Evolutionary conservation across 176 grass and related monocot species (phyloP), one percentile per base, ranked within the genome.

Genomic region (Zizania latifolia): DNA sequence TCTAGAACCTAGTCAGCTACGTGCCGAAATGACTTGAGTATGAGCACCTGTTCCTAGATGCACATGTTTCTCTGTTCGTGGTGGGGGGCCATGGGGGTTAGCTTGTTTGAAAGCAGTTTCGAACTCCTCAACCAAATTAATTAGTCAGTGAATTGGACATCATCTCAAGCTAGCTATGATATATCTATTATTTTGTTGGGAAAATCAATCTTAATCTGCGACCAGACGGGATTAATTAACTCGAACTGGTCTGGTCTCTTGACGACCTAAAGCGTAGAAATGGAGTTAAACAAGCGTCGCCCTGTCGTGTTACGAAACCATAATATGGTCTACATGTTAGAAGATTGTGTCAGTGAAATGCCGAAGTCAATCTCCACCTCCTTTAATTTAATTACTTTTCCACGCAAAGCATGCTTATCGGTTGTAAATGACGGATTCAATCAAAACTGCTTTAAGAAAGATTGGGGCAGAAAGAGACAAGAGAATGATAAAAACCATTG

Each of bases 181-280:
- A n/a, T n/a, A n/a, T n/a, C n/a, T n/a, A n/a, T n/a, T 53, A 53
- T 21, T 80, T 69, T 45, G 38, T 59, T 70, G 8, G 19, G 33
- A 17, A 30, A 24, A 56, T 17, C 40, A 50, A 69, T 71, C 78
- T 28, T 31, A n/a, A 58, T 68, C 23, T 4, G 12, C 27, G 61
- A 29, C 14, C 23, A 4, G 14, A 51, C 15, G 30, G 24, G 23
- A 28, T 38, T 53, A 69, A 12, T 31, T 19, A 24, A 2, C 30
- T 12, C 24, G 2, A 60, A 46, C 13, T 3, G 37, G 11, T 26
- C 13, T 35, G 33, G 17, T 6, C 60, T 19, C 9, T 72, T 33
- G 61, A 29, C 60, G 58, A 77, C 65, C 65, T 41, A 38, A 81
- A 76, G 55, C 72, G 77, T 76, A 26, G 71, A 70, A 76, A 63